These are phyloP conservation scores for Urtica urens DNA, from an alignment of 306 rosid species.

Conservation along the genomic window DNA sequence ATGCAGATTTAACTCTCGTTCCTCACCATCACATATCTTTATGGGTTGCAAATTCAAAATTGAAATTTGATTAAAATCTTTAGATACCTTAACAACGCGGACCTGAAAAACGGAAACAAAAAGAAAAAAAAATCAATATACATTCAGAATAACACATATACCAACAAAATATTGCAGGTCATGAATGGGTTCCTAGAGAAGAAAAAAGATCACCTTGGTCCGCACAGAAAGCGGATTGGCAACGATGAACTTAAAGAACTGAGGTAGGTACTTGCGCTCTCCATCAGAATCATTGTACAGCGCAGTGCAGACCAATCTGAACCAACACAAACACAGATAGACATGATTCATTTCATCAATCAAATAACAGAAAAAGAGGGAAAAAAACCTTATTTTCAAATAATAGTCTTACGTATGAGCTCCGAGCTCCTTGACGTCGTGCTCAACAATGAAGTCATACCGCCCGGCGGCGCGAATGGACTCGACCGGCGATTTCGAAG, in stretches of 20 bases:
- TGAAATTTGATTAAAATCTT: constrained; percentile 20
- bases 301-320: constrained; percentile 92
- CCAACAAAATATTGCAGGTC: neutral
- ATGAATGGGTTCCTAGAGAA: neutral
- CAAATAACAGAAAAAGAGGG: neutral
- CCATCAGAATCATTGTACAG: constrained; percentile 80
- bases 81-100: constrained; percentile 88
- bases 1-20: neutral
- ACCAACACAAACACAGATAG: neutral
- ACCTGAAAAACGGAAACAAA: constrained; percentile 53
- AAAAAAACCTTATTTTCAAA: neutral
- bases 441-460: constrained; percentile 93
- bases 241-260: constrained; percentile 86
- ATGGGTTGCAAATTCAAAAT: constrained; percentile 27
- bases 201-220: constrained; percentile 56
- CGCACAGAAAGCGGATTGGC: constrained; percentile 94
- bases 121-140: neutral
- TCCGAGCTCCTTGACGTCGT: constrained; percentile 95
- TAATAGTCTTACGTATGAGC: constrained; percentile 67
- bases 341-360: no score
- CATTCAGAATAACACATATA: neutral
- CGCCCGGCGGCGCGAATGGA: constrained; percentile 87
- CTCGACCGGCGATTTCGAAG: constrained; percentile 85
- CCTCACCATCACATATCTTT: constrained; percentile 13
- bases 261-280: constrained; percentile 96